Percentiles rank a stretch among this genome's conserved stretches.
These are phyloP conservation scores for Berberis thunbergii DNA, from an alignment of 164 flowering plant genomes.

Conservation along the genomic window DNA sequence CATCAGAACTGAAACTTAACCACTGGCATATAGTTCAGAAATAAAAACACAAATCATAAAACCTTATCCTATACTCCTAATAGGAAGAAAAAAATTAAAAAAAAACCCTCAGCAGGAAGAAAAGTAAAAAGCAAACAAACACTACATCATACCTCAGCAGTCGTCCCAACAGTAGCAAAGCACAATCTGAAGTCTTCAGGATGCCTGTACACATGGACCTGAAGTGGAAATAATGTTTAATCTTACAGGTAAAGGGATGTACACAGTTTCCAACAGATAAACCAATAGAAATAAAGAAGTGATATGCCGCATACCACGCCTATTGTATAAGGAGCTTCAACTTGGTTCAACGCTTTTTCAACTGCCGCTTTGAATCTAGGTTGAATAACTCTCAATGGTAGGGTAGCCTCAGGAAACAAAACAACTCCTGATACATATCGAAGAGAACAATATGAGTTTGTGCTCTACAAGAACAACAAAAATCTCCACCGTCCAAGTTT, in stretches of 20 bases:
- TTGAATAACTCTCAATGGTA: conserved; percentile 76
- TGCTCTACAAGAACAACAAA: too few species aligned
- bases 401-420: conserved; percentile 86
- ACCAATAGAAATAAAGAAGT: background rate
- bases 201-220: conserved; percentile 55
- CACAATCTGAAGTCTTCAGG: conserved; percentile 22
- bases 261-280: background rate
- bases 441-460: too few species aligned
- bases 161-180: conserved; percentile 64
- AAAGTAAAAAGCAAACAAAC: background rate
- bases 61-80: background rate
- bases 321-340: conserved; percentile 58
- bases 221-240: conserved; percentile 2
- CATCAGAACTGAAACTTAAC: too few species aligned
- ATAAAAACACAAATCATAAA: too few species aligned
- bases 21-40: too few species aligned
- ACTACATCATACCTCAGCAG: conserved; percentile 68
- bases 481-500: background rate
- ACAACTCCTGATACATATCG: conserved; percentile 51
- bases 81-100: background rate
- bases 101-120: background rate
- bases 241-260: background rate
- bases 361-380: conserved; percentile 58
- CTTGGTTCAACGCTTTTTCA: conserved; percentile 61
- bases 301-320: conserved; percentile 71